Conservation (phyloP, 192 early-diverging fungal genomes). For the Podila clonocystis region DNA sequence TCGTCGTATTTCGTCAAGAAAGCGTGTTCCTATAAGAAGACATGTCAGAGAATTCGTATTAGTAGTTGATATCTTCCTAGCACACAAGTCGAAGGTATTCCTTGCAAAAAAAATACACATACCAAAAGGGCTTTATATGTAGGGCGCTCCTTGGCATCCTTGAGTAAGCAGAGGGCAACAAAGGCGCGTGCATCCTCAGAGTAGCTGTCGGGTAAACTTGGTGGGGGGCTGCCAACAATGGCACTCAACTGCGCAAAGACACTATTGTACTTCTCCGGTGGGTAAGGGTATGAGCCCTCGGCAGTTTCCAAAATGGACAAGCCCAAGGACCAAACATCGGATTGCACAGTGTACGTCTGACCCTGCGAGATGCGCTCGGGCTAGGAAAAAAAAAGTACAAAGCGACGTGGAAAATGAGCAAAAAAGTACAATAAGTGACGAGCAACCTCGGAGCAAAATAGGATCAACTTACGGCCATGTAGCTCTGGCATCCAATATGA, state of each 20-base stretch:
- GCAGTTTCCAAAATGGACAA: slow-evolving; percentile 88
- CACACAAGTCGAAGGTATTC: background rate
- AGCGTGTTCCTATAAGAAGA: slow-evolving; percentile 62
- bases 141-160: slow-evolving; percentile 76
- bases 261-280: slow-evolving; percentile 68
- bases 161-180: slow-evolving; percentile 75
- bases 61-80: background rate
- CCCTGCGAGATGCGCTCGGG: slow-evolving; percentile 87
- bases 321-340: slow-evolving; percentile 96
- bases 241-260: slow-evolving; percentile 91
- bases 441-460: background rate
- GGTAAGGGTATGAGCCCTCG: slow-evolving; percentile 84
- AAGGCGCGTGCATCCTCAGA: slow-evolving; percentile 81
- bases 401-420: background rate
- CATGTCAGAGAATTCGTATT: background rate
- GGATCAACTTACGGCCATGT: slow-evolving; percentile 82
- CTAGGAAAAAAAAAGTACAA: slow-evolving; percentile 44
- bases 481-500: slow-evolving; percentile 93
- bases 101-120: slow-evolving; percentile 12
- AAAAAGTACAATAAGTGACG: background rate
- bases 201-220: slow-evolving; percentile 75
- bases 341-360: slow-evolving; percentile 83
- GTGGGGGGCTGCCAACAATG: slow-evolving; percentile 84
- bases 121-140: slow-evolving; percentile 79
- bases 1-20: slow-evolving; percentile 76